These are phyloP conservation scores for Exophiala phaeomuriformis DNA, from an alignment of 2,329 filamentous ascomycete genomes.

Conservation along the genomic window DNA sequence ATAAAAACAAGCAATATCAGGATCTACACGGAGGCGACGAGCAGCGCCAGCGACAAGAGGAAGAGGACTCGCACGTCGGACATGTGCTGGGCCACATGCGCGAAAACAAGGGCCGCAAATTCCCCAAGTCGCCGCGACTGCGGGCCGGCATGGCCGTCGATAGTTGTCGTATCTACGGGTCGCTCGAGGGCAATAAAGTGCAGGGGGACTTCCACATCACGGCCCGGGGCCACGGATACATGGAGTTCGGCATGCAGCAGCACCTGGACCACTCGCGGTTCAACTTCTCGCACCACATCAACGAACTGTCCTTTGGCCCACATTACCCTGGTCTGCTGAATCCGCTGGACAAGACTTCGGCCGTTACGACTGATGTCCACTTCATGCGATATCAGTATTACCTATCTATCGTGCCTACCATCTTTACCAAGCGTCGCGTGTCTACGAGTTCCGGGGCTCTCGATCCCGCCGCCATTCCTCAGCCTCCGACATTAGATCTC, in stretches of 20 bases:
- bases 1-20: slow-evolving; percentile 45
- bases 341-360: slow-evolving; percentile 76
- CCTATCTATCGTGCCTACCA: slow-evolving; percentile 85
- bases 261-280: slow-evolving; percentile 86
- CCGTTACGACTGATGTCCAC: slow-evolving; percentile 64
- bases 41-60: slow-evolving; percentile 40
- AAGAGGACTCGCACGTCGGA: slow-evolving; percentile 75
- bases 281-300: slow-evolving; percentile 97
- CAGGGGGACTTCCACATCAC: slow-evolving; percentile 98
- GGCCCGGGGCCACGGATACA: slow-evolving; percentile 89
- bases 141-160: slow-evolving; percentile 52
- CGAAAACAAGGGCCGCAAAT: slow-evolving; percentile 58
- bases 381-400: slow-evolving; percentile 99
- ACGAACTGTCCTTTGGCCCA: slow-evolving; percentile 92
- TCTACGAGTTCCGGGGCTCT: slow-evolving; percentile 31
- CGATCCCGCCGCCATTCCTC: slow-evolving; percentile 37
- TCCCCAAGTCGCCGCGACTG: slow-evolving; percentile 65
- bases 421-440: slow-evolving; percentile 61
- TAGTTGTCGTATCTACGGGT: slow-evolving; percentile 84
- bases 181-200: slow-evolving; percentile 87
- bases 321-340: slow-evolving; percentile 92
- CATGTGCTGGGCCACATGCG: slow-evolving; percentile 74
- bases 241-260: slow-evolving; percentile 55
- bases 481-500: slow-evolving; percentile 32
- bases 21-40: slow-evolving; percentile 57